Base-by-base conservation (phyloP, 106 monocot genomes). In the Dendrobium catenatum region DNA sequence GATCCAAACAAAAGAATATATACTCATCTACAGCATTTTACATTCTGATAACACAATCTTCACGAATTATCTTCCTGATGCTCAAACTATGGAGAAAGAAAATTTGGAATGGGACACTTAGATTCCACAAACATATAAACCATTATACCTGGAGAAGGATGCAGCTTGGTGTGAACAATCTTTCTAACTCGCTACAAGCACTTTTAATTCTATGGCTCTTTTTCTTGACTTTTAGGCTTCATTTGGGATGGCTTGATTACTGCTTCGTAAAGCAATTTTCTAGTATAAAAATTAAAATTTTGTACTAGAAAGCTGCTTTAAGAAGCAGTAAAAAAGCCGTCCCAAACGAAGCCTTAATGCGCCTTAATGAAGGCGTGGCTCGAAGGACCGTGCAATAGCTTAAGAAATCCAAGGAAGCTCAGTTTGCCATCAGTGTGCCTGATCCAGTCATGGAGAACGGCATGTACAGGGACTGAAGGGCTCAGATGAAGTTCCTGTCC, bases 391-490 rank as follows among this genome's bases (percentile, higher is more conserved):
- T 90, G 92, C 54, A 92, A 79, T 31, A 92, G 74, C 76, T 83
- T 88, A 40, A 90, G 82, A 67, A 88, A 92, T 8, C 92, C 92
- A 4, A 92, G 79, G 77, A 90, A 92, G 55, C 88, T 92, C 59
- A 92, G 83, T 77, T 92, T 92, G 29, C 92, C 92, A 79, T 92
- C 92, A 2, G 92, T 82, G 79, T 88, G 89, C 79, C 92, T 73
- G 24, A 92, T 83, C 92, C 92, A 92, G 64, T 92, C 92, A 27
- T 86, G 84, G 26, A 92, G 88, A 67, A 92, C 89, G 27, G 77
- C 86, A 77, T 89, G 89, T 11, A 92, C 83, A 4, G 89, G 89
- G 20, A 90, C 79, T 31, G 89, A 88, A 56, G 89, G 86, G 10
- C 89, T 76, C 13, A 92, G 89, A 0, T 89, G 88, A 13, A 92